Evolutionary conservation across 345 rosid species (phyloP).

Genomic region (Gossypium bickii): DNA sequence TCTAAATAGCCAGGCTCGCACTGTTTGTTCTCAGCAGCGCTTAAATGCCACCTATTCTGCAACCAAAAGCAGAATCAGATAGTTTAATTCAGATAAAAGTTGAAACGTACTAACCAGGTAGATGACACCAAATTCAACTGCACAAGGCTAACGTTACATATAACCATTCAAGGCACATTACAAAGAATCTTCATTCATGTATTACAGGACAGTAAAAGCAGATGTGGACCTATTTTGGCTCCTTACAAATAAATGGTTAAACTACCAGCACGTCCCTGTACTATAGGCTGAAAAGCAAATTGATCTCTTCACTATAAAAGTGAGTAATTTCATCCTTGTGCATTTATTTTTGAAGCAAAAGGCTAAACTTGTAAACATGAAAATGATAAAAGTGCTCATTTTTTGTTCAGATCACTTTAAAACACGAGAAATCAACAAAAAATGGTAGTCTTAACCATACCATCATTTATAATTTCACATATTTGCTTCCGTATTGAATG

Average conservation of each 20-base stretch:
- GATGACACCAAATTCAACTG: background rate
- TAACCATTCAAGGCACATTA: background rate
- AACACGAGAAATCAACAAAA: background rate
- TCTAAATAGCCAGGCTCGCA: background rate
- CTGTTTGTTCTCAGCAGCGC: conserved; percentile 15
- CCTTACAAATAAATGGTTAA: conserved; percentile 1
- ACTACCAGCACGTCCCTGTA: background rate
- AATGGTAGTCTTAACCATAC: too few species aligned
- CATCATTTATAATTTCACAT: too few species aligned
- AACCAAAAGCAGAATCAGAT: conserved; percentile 6
- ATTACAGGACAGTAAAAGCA: background rate
- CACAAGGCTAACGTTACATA: background rate
- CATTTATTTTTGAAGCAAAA: background rate
- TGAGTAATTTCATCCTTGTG: background rate
- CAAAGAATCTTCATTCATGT: background rate
- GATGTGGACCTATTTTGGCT: background rate
- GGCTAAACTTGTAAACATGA: background rate
- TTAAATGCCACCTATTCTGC: conserved; percentile 23
- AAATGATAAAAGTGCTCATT: background rate
- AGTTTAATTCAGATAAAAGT: background rate
- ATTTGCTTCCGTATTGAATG: background rate
- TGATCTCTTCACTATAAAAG: background rate
- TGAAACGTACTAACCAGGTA: background rate
- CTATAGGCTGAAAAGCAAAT: background rate
- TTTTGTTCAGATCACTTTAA: background rate